Evolutionary conservation across 2,329 filamentous ascomycete genomes (phyloP).

Genomic region (Sphaceloma murrayae): DNA sequence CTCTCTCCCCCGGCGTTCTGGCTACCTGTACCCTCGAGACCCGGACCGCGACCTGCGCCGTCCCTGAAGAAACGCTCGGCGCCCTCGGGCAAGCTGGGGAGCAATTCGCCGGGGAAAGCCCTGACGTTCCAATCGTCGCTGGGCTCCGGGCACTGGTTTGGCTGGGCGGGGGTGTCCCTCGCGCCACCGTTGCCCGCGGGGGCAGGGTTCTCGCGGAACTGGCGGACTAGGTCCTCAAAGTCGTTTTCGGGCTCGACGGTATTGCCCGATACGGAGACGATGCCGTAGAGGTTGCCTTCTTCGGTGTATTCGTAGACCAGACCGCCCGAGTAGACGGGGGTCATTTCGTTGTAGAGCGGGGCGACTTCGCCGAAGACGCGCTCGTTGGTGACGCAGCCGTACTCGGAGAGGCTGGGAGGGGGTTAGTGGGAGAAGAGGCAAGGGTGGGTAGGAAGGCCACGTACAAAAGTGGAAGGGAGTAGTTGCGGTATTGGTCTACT

Average conservation of each 20-base stretch:
- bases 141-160: slow-evolving; percentile 46
- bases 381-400: slow-evolving; percentile 74
- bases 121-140: slow-evolving; percentile 49
- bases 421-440: not conserved
- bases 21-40: slow-evolving; percentile 47
- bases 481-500: slow-evolving; percentile 77
- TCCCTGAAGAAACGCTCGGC: slow-evolving; percentile 48
- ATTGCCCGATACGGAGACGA: slow-evolving; percentile 55
- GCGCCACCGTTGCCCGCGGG: slow-evolving; percentile 51
- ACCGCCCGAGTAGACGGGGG: slow-evolving; percentile 82
- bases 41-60: slow-evolving; percentile 49
- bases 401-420: slow-evolving; percentile 64
- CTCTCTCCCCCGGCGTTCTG: slow-evolving; percentile 46
- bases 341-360: slow-evolving; percentile 84
- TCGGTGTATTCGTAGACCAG: slow-evolving; percentile 91
- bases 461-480: slow-evolving; percentile 74
- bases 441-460: slow-evolving; percentile 25
- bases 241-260: slow-evolving; percentile 52
- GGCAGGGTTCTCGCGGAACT: slow-evolving; percentile 41
- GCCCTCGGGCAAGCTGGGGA: slow-evolving; percentile 48
- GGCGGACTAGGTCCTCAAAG: slow-evolving; percentile 49
- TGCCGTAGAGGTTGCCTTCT: slow-evolving; percentile 70
- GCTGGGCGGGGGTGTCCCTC: slow-evolving; percentile 41
- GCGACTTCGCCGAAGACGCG: slow-evolving; percentile 73
- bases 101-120: slow-evolving; percentile 35